A percentile compares a stretch with the other conserved stretches of the same genome.
These are phyloP conservation scores for Fusarium multiceps DNA, from an alignment of 2,329 filamentous ascomycete genomes.

Conservation along the genomic window DNA sequence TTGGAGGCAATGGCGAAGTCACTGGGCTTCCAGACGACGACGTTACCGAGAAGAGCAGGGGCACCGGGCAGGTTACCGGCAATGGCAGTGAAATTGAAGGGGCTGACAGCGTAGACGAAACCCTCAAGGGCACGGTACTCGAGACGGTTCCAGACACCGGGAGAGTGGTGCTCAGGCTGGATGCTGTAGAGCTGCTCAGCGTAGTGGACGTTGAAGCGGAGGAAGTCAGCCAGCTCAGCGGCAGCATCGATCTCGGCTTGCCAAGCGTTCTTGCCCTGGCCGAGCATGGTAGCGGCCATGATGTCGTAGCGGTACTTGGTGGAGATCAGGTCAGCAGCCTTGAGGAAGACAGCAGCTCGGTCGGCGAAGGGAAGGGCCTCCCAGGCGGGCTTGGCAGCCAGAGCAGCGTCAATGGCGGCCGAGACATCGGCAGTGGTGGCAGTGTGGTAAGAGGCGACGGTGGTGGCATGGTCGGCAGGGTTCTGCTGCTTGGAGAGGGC, in stretches of 20 bases:
- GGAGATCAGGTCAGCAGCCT: constrained; percentile 90
- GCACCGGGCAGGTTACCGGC: constrained; percentile 86
- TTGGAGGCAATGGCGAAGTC: constrained; percentile 89
- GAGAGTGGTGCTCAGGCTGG: constrained; percentile 85
- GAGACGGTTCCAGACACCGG: constrained; percentile 90
- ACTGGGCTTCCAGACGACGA: constrained; percentile 97
- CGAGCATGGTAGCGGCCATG: constrained; percentile 95
- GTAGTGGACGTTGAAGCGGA: constrained; percentile 94
- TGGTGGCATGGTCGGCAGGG: constrained; percentile 80
- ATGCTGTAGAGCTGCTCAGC: constrained; percentile 90
- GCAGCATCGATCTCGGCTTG: constrained; percentile 98
- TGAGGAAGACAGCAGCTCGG: constrained; percentile 92
- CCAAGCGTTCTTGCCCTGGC: constrained; percentile 98
- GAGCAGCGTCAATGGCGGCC: constrained; percentile 82
- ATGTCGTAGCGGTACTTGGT: constrained; percentile 96
- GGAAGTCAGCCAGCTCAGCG: constrained; percentile 91
- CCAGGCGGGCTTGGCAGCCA: constrained; percentile 89
- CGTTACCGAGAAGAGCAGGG: constrained; percentile 91
- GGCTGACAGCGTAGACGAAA: constrained; percentile 93
- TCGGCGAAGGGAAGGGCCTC: constrained; percentile 88
- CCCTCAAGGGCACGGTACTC: constrained; percentile 92
- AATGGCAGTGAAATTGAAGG: constrained; percentile 98
- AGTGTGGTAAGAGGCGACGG: constrained; percentile 86
- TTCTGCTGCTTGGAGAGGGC: constrained; percentile 78
- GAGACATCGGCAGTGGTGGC: constrained; percentile 81